phyloP scores from a whole-genome alignment of 192 early-diverging fungal species.

The Pecoramyces ruminantium region DNA sequence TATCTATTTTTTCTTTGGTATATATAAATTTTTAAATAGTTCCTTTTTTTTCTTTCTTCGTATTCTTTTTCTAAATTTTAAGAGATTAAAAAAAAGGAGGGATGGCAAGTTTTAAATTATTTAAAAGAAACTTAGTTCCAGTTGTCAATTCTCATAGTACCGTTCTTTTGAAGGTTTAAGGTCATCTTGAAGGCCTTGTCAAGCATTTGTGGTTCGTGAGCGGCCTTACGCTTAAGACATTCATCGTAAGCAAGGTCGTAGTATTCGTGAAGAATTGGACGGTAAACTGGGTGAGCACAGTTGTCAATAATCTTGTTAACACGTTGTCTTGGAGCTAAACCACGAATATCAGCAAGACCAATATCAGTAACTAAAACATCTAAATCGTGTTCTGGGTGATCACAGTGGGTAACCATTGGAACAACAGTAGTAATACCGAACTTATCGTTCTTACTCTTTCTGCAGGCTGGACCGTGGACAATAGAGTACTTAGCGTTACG shows the following conservation, averaged over 20 bases:
- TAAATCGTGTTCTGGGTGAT: not conserved
- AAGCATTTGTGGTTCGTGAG: not conserved
- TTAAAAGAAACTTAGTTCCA: not conserved
- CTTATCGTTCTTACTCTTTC: not conserved
- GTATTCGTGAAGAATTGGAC: not conserved
- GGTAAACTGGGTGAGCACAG: not conserved
- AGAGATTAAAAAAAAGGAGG: not conserved
- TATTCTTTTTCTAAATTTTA: not conserved
- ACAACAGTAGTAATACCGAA: not conserved
- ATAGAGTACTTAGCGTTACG: not conserved
- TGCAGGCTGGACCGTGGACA: not conserved
- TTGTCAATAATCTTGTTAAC: not conserved
- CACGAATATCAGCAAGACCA: not conserved
- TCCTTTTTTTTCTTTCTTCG: not conserved
- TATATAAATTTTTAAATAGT: not conserved
- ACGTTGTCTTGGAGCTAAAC: not conserved
- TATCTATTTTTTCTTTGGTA: not conserved
- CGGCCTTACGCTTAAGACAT: not conserved
- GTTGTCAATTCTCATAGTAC: not conserved
- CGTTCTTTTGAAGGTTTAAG: not conserved
- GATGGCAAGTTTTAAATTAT: not conserved
- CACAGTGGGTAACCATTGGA: not conserved
- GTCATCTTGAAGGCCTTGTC: not conserved
- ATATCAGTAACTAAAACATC: not conserved
- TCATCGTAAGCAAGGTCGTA: not conserved